Evolutionary conservation across 2,329 filamentous ascomycete species (phyloP), one percentile per base, ranked within the genome.

Genomic region (Neopestalotiopsis clavispora): DNA sequence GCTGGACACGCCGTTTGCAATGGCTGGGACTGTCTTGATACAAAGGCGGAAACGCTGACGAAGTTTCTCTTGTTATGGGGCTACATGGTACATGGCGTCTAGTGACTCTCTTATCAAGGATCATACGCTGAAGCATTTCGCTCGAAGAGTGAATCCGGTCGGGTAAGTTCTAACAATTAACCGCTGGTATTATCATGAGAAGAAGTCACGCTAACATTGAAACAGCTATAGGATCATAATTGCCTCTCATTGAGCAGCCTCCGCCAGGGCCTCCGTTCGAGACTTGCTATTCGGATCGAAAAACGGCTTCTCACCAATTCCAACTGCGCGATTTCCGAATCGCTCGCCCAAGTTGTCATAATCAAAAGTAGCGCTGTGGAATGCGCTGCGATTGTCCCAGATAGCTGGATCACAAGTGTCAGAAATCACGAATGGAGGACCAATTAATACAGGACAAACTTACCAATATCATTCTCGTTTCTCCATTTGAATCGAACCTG

Each of bases 331-430:
- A 74, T 89, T 83, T 32, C 86, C 84, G 64, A 82, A 80, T 62
- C 88, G 79, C 32, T 84, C 81, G 0, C 86, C 87, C 34, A 84
- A 80, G 1, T 81, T 82, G 14, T 83, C 83, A 59, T 88, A 89
- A 71, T 90, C 88, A 68, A 85, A 87, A 0, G 87, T 90, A 0
- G 87, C 87, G 12, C 84, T 85, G 72, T 90, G 88, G 77, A 87
- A 89, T 0, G 80, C 84, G 66, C 84, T 86, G 6, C 88, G 79
- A 70, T 90, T 90, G 71, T 91, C 89, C 89, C 89, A 91, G 70
- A 90, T 88, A 0, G 87, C 86, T 76, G 4, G 2, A 34, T 34
- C 1, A 13, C 28, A 34, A 38, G 17, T n/a, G 34, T 62, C n/a
- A 62, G 59, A 4, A 17, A 4, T 34, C 20, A n/a, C 17, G 2